These are phyloP conservation scores for Hypsizygus marmoreus DNA, from an alignment of 768 basidiomycete species.

Conservation along the genomic window DNA sequence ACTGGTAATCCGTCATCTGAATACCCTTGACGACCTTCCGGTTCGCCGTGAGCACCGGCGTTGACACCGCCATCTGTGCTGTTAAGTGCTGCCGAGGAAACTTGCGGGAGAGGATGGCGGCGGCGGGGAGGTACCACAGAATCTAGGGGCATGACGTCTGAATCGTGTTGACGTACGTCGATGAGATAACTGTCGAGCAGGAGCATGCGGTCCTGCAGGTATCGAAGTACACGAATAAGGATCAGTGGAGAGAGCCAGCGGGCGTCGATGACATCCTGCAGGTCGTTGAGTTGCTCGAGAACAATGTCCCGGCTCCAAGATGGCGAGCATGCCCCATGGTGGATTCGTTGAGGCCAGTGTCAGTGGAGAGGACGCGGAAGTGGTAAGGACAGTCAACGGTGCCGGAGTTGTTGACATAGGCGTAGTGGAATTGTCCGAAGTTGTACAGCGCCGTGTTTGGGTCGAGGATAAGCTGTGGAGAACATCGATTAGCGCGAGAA, in stretches of 20 bases:
- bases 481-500: no score
- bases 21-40: no score
- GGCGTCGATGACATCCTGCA: no score
- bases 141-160: no score
- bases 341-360: slow-evolving; percentile 87
- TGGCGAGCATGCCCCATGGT: slow-evolving; percentile 98
- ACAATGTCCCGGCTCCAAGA: slow-evolving; percentile 93
- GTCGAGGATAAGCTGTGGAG: slow-evolving; percentile 78
- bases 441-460: slow-evolving; percentile 95
- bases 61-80: slow-evolving; percentile 45
- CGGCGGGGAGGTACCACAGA: no score
- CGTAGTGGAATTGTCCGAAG: slow-evolving; percentile 97
- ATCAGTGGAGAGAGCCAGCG: slow-evolving; percentile 96
- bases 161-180: slow-evolving; percentile 96
- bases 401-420: slow-evolving; percentile 92
- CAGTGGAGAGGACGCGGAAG: slow-evolving; percentile 94
- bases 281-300: slow-evolving; percentile 84
- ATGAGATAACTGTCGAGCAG: slow-evolving; percentile 96
- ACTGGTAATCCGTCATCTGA: no score
- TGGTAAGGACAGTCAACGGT: slow-evolving; percentile 98
- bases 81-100: no score
- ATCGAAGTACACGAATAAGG: slow-evolving; percentile 96
- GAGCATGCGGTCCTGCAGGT: slow-evolving; percentile 83
- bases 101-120: no score
- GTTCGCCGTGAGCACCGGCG: slow-evolving; percentile 83